Evolutionary conservation across 83 land plant genomes (phyloP).

Genomic region (Diphasiastrum complanatum): DNA sequence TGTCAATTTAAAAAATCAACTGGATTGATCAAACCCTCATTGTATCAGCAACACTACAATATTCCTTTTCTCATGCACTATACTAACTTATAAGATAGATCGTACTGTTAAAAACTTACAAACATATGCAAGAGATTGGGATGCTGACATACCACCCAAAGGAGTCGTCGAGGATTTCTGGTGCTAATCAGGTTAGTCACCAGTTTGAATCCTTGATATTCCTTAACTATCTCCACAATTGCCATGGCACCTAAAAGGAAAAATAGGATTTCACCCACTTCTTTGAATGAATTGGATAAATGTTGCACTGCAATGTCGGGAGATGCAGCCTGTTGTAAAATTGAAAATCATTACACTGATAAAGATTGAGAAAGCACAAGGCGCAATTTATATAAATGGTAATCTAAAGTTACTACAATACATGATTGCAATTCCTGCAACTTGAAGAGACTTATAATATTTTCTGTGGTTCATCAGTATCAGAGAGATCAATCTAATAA

Average conservation of each 20-base stretch:
- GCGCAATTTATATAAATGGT: no score
- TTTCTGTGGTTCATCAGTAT: no score
- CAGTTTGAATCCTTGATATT: constrained; percentile 97
- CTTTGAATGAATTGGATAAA: constrained; percentile 60
- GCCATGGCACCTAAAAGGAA: constrained; percentile 98
- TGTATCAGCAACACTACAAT: not conserved
- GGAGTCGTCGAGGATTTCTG: constrained; percentile 74
- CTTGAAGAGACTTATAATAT: no score
- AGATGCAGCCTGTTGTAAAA: constrained; percentile 91
- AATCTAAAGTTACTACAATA: no score
- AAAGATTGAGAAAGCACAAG: no score
- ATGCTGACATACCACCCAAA: constrained; percentile 78
- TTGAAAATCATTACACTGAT: no score
- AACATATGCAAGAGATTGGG: not conserved
- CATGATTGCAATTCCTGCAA: no score
- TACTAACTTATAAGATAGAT: not conserved
- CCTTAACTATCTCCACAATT: constrained; percentile 93
- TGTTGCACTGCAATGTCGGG: constrained; percentile 62
- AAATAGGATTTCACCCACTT: constrained; percentile 90
- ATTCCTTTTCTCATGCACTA: not conserved
- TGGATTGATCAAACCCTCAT: not conserved
- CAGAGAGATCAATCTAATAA: no score
- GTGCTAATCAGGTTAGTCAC: constrained; percentile 93
- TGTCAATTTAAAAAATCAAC: not conserved
- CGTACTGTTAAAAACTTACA: not conserved